Evolutionary conservation across 495 filamentous ascomycete genomes (phyloP).

Genomic region (Aspergillus hancockii): DNA sequence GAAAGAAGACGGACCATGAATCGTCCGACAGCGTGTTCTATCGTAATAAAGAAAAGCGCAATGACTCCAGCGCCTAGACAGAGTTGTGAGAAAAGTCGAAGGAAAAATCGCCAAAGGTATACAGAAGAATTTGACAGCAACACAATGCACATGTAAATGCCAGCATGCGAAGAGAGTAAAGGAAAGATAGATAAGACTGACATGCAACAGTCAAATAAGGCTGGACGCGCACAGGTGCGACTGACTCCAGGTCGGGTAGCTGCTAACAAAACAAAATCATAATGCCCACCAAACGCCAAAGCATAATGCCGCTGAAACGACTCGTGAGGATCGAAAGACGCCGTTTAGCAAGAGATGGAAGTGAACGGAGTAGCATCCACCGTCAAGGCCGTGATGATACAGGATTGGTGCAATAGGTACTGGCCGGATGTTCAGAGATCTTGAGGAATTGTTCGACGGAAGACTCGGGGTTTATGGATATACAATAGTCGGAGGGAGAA

Average conservation of each 20-base stretch:
- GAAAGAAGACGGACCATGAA: constrained; percentile 2
- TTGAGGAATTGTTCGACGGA: not conserved
- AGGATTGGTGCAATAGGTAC: not conserved
- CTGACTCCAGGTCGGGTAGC: not conserved
- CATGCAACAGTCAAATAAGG: not conserved
- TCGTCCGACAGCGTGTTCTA: not conserved
- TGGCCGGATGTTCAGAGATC: not conserved
- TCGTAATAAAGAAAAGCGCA: not conserved
- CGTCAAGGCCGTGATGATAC: not conserved
- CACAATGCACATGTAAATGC: not conserved
- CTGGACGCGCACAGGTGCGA: not conserved
- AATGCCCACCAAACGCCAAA: constrained; percentile 29
- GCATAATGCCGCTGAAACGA: constrained; percentile 40
- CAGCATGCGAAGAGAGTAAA: not conserved
- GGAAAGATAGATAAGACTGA: not conserved
- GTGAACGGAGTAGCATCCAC: not conserved
- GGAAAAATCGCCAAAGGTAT: not conserved
- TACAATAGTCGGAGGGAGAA: not conserved
- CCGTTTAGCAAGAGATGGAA: not conserved
- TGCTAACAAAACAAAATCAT: not conserved
- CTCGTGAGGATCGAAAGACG: constrained; percentile 14
- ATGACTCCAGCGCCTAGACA: not conserved
- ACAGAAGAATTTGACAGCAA: not conserved
- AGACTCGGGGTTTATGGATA: not conserved
- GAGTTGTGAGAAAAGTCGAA: not conserved